phyloP scores from a whole-genome alignment of 225 moss, liverwort and hornwort species.

The Marchantia paleacea region DNA sequence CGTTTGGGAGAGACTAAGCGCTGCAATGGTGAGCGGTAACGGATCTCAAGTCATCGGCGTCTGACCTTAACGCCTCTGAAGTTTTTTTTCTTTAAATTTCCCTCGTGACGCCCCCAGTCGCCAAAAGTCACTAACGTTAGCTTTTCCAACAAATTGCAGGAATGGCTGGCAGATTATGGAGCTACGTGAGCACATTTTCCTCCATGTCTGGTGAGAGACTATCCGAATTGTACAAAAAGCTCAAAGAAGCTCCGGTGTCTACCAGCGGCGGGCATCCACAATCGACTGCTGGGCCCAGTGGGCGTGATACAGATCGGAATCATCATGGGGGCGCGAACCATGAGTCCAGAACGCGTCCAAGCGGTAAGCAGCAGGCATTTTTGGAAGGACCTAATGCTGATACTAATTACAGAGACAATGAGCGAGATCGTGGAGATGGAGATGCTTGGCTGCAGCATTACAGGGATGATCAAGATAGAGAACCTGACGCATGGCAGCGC shows the following conservation, averaged over 20 bases:
- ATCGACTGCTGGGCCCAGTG: conserved; percentile 43
- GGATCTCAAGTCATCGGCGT: too few species aligned
- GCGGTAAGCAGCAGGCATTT: conserved; percentile 45
- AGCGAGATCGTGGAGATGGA: conserved; percentile 51
- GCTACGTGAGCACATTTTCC: conserved; percentile 91
- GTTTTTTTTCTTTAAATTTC: too few species aligned
- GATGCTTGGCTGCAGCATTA: conserved; percentile 68
- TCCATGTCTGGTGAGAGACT: conserved; percentile 76
- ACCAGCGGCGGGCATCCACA: conserved; percentile 43
- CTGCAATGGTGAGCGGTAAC: not conserved
- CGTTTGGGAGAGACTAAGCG: not conserved
- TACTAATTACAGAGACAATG: conserved; percentile 31
- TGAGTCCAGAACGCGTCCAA: conserved; percentile 37
- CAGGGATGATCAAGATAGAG: conserved; percentile 43
- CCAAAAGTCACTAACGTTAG: not conserved
- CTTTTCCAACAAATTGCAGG: conserved; percentile 41
- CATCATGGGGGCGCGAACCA: conserved; percentile 55
- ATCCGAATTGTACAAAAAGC: conserved; percentile 82
- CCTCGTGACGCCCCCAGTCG: too few species aligned
- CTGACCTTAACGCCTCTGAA: too few species aligned
- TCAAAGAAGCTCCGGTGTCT: conserved; percentile 48
- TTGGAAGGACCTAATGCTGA: conserved; percentile 34
- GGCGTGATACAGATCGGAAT: conserved; percentile 53
- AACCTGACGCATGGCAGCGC: conserved; percentile 33
- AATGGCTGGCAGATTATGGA: conserved; percentile 96